phyloP scores from a whole-genome alignment of 1,284 basidiomycete genomes.

The Ceratorhiza oryzae-sativae region DNA sequence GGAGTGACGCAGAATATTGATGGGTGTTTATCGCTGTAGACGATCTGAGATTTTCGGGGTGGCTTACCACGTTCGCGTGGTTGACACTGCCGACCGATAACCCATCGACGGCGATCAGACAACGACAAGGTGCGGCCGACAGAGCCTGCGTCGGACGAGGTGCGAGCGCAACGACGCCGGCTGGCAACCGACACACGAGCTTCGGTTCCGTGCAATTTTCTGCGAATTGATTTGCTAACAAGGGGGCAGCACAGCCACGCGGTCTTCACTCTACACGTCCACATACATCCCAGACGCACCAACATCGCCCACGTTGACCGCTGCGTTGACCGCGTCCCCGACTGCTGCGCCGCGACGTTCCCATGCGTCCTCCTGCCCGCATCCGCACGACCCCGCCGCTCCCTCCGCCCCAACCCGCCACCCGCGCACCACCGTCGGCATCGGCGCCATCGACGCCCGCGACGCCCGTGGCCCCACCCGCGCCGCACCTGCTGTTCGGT shows the following conservation, averaged over 20 bases:
- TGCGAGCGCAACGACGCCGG: background rate
- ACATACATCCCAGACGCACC: background rate
- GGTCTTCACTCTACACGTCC: background rate
- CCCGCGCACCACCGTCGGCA: background rate
- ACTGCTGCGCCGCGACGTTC: background rate
- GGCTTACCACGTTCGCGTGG: background rate
- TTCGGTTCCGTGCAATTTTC: constrained; percentile 27
- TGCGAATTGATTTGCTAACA: constrained; percentile 5
- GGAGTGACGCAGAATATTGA: background rate
- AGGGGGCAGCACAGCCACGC: background rate
- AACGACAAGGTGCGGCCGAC: too few species aligned
- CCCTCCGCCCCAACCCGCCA: background rate
- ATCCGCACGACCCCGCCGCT: background rate
- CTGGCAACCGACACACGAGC: background rate
- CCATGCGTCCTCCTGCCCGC: constrained; percentile 2
- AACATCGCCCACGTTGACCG: background rate
- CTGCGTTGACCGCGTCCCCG: background rate
- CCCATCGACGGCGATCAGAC: too few species aligned
- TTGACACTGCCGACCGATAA: background rate
- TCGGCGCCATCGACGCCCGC: constrained; percentile 5
- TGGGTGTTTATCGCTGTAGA: background rate
- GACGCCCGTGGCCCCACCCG: background rate
- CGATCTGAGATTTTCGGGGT: constrained; percentile 18
- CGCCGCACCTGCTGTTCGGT: constrained; percentile 2
- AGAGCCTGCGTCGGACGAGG: too few species aligned